A percentile compares a stretch with the other conserved stretches of the same genome.
These are phyloP conservation scores for Tylopilus balloui DNA, from an alignment of 768 basidiomycete species.

Conservation along the genomic window DNA sequence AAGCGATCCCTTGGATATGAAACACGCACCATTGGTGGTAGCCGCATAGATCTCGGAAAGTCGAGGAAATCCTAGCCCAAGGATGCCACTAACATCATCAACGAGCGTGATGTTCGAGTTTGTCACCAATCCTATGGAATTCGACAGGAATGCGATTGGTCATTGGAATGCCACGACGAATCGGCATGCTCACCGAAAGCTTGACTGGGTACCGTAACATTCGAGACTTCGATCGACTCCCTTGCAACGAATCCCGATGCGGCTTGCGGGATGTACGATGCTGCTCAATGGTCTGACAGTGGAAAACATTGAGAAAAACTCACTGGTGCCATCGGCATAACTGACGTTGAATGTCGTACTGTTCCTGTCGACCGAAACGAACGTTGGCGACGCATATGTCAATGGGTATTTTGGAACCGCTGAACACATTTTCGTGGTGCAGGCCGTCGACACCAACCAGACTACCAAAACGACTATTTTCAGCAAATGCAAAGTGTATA, in stretches of 20 bases:
- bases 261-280: slow-evolving; percentile 34
- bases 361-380: slow-evolving; percentile 57
- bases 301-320: slow-evolving; percentile 24
- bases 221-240: slow-evolving; percentile 58
- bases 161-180: background rate
- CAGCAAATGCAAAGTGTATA: background rate
- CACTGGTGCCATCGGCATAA: slow-evolving; percentile 70
- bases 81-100: slow-evolving; percentile 63
- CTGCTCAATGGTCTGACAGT: background rate
- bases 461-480: slow-evolving; percentile 39
- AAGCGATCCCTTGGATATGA: background rate
- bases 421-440: slow-evolving; percentile 51
- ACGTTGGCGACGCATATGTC: slow-evolving; percentile 60
- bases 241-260: slow-evolving; percentile 67
- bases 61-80: slow-evolving; percentile 74
- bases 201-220: slow-evolving; percentile 57
- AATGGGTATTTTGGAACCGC: slow-evolving; percentile 68
- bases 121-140: slow-evolving; percentile 50
- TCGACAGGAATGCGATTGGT: background rate
- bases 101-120: slow-evolving; percentile 57
- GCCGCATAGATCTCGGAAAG: slow-evolving; percentile 54
- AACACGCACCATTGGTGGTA: slow-evolving; percentile 46
- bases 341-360: slow-evolving; percentile 52
- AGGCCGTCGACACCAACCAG: slow-evolving; percentile 66
- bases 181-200: slow-evolving; percentile 52